Base-by-base conservation (phyloP, 2,329 filamentous ascomycete genomes). In the Ophiocordyceps camponoti-saundersi region DNA sequence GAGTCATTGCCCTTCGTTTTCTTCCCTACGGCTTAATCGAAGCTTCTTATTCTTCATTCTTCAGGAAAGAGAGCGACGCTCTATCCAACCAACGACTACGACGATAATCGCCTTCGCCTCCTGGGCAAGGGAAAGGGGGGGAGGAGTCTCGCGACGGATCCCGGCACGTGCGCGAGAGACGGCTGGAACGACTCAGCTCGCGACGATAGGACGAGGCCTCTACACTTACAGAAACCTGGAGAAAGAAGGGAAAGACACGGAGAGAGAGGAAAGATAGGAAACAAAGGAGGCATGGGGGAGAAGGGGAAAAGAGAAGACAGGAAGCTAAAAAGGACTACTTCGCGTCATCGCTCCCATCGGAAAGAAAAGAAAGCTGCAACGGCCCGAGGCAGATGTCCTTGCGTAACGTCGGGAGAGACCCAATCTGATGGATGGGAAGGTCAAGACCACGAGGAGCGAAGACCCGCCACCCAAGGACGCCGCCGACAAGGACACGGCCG, bases 401-500 rank as follows among this genome's bases (percentile, higher is more conserved):
- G 48, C 48, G 45, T 47, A 49, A 49, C 48, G 48, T 45, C 57
- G 53, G 51, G 51, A 56, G 41, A 46, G 56, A 55, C 51, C 58
- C 57, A 59, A 60, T 60, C 57, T 61, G 58, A 61, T 53, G 50
- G 59, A 61, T 53, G 58, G 56, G 53, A 59, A 59, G 51, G 53
- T 57, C 53, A 55, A 55, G 49, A 54, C 29, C 43, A 59, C 58
- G 54, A 40, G 36, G 18, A 42, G 40, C 40, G 40, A 44, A 8
- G 26, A 29, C 26, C 26, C 26, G 26, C 26, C 26, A 29, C 26
- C 26, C 45, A 18, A 39, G 47, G 49, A n/a, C 23, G 16, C 23
- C n/a, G 42, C 23, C 18, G 26, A 44, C 16, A 48, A 47, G 44
- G 52, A 49, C 42, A 55, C 39, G 46, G 16, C 40, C 18, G 50